A percentile compares a stretch with the other conserved stretches of the same genome.
Conservation (phyloP, 495 filamentous ascomycete species). For the Aspergillus mulundensis region DNA sequence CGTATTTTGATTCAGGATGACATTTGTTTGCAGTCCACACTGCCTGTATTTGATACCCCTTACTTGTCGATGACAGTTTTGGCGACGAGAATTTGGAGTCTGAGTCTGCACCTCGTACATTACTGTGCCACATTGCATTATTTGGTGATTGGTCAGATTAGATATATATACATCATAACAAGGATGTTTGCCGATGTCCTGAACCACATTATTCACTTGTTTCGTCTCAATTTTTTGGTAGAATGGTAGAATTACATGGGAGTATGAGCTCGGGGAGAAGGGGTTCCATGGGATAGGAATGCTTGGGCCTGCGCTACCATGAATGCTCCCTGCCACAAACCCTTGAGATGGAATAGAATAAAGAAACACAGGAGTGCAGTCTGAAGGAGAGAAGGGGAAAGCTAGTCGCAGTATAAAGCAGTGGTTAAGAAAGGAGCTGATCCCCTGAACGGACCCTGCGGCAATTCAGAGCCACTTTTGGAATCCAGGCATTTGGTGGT, state of each 20-base stretch:
- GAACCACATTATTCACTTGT: neutral
- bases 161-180: neutral
- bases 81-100: neutral
- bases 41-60: slow-evolving; percentile 29
- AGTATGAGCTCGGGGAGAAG: neutral
- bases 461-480: neutral
- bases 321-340: neutral
- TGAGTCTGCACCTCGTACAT: slow-evolving; percentile 2
- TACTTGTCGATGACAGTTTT: slow-evolving; percentile 14
- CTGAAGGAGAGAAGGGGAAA: neutral
- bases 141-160: neutral
- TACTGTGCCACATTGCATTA: neutral
- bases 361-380: too few relatives aligned
- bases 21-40: slow-evolving; percentile 21
- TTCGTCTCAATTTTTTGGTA: neutral
- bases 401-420: neutral
- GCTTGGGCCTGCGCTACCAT: neutral
- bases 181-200: neutral
- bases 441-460: neutral
- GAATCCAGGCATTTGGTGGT: neutral
- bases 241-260: neutral
- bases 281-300: slow-evolving; percentile 1
- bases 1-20: slow-evolving; percentile 16
- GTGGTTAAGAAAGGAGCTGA: neutral
- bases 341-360: neutral